Percentiles rank a stretch among this genome's conserved stretches.
Evolutionary conservation across 2,329 filamentous ascomycete genomes (phyloP).

Genomic region (Sporothrix dimorphospora): DNA sequence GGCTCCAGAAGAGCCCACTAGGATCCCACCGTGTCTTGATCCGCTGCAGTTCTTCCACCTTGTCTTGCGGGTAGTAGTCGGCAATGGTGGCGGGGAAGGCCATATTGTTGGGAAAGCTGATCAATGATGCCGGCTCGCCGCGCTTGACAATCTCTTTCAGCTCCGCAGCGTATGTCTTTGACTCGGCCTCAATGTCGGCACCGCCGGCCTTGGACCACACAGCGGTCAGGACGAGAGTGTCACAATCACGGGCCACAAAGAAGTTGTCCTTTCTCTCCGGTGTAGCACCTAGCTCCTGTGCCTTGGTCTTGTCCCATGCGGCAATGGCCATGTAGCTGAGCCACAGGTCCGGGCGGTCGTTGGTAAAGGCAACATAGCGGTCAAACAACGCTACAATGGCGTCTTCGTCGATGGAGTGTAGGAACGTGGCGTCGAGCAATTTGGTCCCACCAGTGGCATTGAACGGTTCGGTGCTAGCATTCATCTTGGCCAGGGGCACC

Average conservation of each 20-base stretch:
- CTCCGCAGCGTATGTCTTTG: neutral
- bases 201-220: neutral
- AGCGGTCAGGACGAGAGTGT: neutral
- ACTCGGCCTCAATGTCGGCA: neutral
- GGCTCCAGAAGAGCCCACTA: conserved; percentile 16
- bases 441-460: neutral
- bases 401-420: neutral
- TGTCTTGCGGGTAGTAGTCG: conserved; percentile 12
- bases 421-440: neutral
- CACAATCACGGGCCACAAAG: neutral
- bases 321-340: neutral
- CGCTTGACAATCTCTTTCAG: neutral
- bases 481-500: conserved; percentile 2
- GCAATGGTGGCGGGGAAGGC: conserved; percentile 10
- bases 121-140: neutral
- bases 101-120: conserved; percentile 23
- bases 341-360: conserved; percentile 4
- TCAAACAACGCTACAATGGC: conserved; percentile 12
- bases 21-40: conserved; percentile 21
- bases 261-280: conserved; percentile 17
- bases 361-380: conserved; percentile 8
- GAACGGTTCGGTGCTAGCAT: neutral
- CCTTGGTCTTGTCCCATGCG: conserved; percentile 23
- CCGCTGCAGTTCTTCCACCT: conserved; percentile 1
- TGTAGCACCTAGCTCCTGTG: neutral